Base-by-base conservation (phyloP, 2,329 filamentous ascomycete genomes). In the Aspergillus sp. region DNA sequence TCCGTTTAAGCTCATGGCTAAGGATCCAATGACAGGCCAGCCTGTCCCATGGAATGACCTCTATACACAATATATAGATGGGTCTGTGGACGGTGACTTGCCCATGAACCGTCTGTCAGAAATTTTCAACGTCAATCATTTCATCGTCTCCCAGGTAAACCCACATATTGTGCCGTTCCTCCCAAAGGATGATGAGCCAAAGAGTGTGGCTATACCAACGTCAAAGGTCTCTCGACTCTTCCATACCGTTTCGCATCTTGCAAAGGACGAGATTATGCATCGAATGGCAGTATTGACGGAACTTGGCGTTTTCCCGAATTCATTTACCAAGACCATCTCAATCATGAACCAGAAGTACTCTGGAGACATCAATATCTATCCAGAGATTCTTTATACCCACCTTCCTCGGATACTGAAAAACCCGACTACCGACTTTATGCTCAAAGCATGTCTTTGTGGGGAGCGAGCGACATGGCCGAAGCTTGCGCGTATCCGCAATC, bases 101-200 rank as follows among this genome's bases (percentile, higher is more conserved):
- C 93, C 93, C 2, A 96, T 96, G 86, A 91, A 89, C 19, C 86
- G 91, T 2, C 80, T 98, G 15, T 87, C 92, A 1, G 92, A 96
- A 70, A 93, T 97, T 89, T 96, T 97, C 80, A 96, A 97, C 69
- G 93, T 97, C 71, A 97, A 97, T 69, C 93, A 97, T 71, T 97
- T 97, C 70, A 97, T 98, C 64, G 93, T 97, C 17, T 96, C 92
- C 0, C 93, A 98, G 72, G 92, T 97, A 51, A 98, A 98, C 67
- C 93, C 93, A 0, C 93, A 98, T 67, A 90, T 97, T 8, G 86
- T 96, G 0, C 91, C 91, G 0, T 96, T 98, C 67, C 78, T 97
- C 15, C 81, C 85, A 15, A 89, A 87, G 64, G 90, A 96, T 57
- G 89, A 91, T 60, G 81, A 69, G 70, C 63, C 67, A 65, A 59